Conservation (phyloP, 495 filamentous ascomycete species). For the Durotheca rogersii region DNA sequence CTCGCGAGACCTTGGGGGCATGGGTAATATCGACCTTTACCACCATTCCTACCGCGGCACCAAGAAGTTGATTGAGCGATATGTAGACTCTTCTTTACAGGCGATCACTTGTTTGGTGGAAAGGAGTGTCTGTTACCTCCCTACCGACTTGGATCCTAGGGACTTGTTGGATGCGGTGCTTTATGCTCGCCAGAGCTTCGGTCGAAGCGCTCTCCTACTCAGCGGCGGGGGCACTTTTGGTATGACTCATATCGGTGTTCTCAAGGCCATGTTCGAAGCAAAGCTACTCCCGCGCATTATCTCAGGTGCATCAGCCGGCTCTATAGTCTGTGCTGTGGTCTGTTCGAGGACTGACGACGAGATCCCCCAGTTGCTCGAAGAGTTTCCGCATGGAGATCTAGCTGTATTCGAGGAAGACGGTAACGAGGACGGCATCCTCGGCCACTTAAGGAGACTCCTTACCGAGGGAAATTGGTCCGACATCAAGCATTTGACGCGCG, state of each 20-base stretch:
- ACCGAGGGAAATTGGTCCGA: conserved; percentile 83
- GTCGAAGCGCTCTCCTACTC: conserved; percentile 79
- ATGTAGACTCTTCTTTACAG: conserved; percentile 73
- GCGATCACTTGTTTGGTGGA: conserved; percentile 72
- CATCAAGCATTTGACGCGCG: conserved; percentile 72
- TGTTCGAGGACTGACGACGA: conserved; percentile 86
- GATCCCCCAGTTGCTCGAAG: conserved; percentile 67
- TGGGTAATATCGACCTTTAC: conserved; percentile 82
- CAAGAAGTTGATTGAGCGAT: conserved; percentile 80
- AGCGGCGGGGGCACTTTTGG: conserved; percentile 93
- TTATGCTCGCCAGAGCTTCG: conserved; percentile 80
- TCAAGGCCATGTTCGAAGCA: conserved; percentile 77
- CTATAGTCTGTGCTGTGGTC: conserved; percentile 83
- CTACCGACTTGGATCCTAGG: conserved; percentile 57
- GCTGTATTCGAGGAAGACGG: conserved; percentile 77
- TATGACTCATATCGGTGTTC: conserved; percentile 94
- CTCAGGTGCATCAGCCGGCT: conserved; percentile 91
- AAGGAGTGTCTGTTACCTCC: conserved; percentile 52
- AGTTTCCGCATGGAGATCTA: conserved; percentile 79
- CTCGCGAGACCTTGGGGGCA: conserved; percentile 78
- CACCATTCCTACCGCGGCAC: conserved; percentile 83
- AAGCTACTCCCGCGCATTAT: conserved; percentile 85
- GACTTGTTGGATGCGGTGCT: conserved; percentile 71
- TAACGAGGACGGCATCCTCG: conserved; percentile 64
- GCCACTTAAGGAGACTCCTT: conserved; percentile 71